These are phyloP conservation scores for Bipolaris sorokiniana DNA, from an alignment of 2,329 filamentous ascomycete genomes.

Conservation along the genomic window DNA sequence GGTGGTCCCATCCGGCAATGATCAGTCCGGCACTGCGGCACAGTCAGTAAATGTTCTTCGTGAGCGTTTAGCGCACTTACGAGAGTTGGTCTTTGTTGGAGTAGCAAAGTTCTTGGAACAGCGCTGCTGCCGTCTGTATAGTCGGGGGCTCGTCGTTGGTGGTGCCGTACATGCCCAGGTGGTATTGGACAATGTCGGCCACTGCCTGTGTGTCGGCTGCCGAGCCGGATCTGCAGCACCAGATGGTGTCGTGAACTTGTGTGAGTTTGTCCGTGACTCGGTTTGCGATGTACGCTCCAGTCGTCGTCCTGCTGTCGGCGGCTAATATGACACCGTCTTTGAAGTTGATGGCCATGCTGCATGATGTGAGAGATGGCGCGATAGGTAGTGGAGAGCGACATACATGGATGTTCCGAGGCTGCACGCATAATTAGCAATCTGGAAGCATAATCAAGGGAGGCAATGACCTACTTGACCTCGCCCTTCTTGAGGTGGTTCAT, in stretches of 20 bases:
- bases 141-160: conserved; percentile 88
- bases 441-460: too few relatives aligned
- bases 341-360: conserved; percentile 98
- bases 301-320: conserved; percentile 96
- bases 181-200: conserved; percentile 96
- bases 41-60: conserved; percentile 23
- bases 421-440: conserved; percentile 14
- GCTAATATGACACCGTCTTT: conserved; percentile 98
- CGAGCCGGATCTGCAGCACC: conserved; percentile 98
- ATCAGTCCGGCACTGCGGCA: conserved; percentile 83
- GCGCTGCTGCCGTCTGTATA: conserved; percentile 90
- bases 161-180: conserved; percentile 90
- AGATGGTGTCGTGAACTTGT: conserved; percentile 97
- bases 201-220: conserved; percentile 98
- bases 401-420: conserved; percentile 98
- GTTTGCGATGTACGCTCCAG: conserved; percentile 97
- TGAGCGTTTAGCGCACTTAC: conserved; percentile 59
- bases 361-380: conserved; percentile 30
- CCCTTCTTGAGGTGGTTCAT: conserved; percentile 99
- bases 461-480: conserved; percentile 85
- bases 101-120: conserved; percentile 99
- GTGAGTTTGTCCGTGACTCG: conserved; percentile 99
- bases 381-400: conserved; percentile 46
- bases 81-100: conserved; percentile 93
- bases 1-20: conserved; percentile 96